These are phyloP conservation scores for Gorgonomyces haynaldii DNA, from an alignment of 192 early-diverging fungal genomes.

Conservation along the genomic window DNA sequence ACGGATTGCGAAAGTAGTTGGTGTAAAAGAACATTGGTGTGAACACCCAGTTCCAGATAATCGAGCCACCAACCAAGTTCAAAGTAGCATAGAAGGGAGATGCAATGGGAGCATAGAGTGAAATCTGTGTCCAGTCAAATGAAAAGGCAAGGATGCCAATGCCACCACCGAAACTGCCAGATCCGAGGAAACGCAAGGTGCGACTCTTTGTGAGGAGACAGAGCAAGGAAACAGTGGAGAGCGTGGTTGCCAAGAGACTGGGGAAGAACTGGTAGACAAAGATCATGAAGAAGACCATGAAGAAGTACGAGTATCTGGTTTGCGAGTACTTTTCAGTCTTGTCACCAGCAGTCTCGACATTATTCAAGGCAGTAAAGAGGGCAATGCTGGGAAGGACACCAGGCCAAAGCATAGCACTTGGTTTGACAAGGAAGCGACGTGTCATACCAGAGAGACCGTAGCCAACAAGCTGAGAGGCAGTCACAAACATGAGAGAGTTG, in stretches of 20 bases:
- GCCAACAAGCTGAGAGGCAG: conserved; percentile 59
- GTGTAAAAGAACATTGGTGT: conserved; percentile 32
- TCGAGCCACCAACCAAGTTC: conserved; percentile 62
- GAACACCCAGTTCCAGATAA: conserved; percentile 62
- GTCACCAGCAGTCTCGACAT: background rate
- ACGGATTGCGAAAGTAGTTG: conserved; percentile 5
- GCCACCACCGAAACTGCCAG: background rate
- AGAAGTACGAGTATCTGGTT: conserved; percentile 39
- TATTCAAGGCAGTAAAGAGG: conserved; percentile 70
- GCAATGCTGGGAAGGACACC: conserved; percentile 60
- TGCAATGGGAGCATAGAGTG: conserved; percentile 39
- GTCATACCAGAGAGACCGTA: conserved; percentile 59
- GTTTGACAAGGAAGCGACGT: conserved; percentile 74
- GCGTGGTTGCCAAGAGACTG: background rate
- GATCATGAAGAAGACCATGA: conserved; percentile 19
- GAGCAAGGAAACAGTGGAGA: conserved; percentile 14
- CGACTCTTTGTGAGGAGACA: background rate
- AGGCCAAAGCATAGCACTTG: conserved; percentile 82
- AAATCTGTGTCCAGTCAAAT: conserved; percentile 58
- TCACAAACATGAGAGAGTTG: conserved; percentile 25
- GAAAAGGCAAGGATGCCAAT: conserved; percentile 37
- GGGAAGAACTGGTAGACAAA: conserved; percentile 6
- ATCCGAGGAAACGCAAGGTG: conserved; percentile 1
- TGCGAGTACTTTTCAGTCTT: background rate
- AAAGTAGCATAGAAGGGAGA: conserved; percentile 61